Conservation (phyloP, 2,329 filamentous ascomycete genomes). For the Amesomyces nigricolor region DNA sequence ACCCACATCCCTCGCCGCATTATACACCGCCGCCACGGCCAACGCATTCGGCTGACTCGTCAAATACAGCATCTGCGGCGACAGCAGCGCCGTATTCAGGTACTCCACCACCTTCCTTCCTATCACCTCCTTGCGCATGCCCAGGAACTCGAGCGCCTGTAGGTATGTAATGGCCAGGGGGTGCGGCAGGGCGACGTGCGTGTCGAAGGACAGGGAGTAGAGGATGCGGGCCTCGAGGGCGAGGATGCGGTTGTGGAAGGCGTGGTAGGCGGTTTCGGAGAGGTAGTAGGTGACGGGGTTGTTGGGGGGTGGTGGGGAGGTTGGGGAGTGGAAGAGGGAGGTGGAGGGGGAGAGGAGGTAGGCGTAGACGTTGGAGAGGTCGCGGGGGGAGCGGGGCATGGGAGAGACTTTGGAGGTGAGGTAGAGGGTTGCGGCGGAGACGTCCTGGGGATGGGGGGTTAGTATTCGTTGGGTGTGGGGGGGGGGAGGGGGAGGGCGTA, state of each 20-base stretch:
- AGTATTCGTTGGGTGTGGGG: constrained; percentile 1
- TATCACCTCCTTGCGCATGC: constrained; percentile 43
- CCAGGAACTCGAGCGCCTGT: constrained; percentile 70
- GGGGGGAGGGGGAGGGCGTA: constrained; percentile 28
- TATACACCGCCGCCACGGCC: constrained; percentile 83
- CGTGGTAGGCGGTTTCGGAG: constrained; percentile 65
- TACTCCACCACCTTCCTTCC: constrained; percentile 65
- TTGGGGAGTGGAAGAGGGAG: constrained; percentile 44
- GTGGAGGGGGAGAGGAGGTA: constrained; percentile 66
- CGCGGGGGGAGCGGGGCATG: constrained; percentile 68
- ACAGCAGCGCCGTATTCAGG: constrained; percentile 80
- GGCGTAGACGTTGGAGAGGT: constrained; percentile 76
- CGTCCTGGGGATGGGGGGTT: constrained; percentile 49
- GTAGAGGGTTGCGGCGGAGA: constrained; percentile 77
- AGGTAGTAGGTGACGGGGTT: constrained; percentile 59
- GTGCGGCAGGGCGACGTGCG: constrained; percentile 80
- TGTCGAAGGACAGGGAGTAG: constrained; percentile 71
- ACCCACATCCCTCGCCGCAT: constrained; percentile 71
- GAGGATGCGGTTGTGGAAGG: constrained; percentile 59
- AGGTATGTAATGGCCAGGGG: constrained; percentile 86
- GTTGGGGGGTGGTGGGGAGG: constrained; percentile 27
- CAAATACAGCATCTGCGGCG: constrained; percentile 81
- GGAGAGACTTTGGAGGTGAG: constrained; percentile 78
- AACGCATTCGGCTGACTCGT: constrained; percentile 86
- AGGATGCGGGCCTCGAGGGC: constrained; percentile 73